phyloP scores from a whole-genome alignment of 805 yeast genomes.

The Kluyveromyces aestuarii region DNA sequence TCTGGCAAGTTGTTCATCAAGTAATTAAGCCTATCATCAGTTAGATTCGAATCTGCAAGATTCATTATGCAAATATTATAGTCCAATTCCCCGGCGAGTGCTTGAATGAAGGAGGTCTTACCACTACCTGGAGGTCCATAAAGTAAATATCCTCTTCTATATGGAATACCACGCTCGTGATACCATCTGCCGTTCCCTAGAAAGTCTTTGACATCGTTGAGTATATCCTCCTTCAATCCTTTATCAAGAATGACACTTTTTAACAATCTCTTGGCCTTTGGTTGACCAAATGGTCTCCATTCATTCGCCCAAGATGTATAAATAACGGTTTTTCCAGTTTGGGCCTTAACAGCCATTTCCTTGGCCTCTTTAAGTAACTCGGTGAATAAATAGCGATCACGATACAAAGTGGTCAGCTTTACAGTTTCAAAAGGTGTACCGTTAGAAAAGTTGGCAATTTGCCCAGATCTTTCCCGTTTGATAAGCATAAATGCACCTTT shows the following conservation, averaged over 20 bases:
- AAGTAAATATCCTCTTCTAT: conserved; percentile 84
- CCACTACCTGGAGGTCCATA: conserved; percentile 99
- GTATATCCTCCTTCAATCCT: conserved; percentile 57
- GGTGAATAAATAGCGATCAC: conserved; percentile 64
- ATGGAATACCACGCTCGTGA: conserved; percentile 93
- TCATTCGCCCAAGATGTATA: conserved; percentile 97
- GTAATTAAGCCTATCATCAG: conserved; percentile 91
- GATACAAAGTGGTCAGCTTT: conserved; percentile 80
- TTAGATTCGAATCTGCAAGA: conserved; percentile 79
- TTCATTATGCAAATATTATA: conserved; percentile 92
- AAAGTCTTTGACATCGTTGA: conserved; percentile 73
- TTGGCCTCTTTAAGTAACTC: conserved; percentile 79
- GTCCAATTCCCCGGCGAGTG: conserved; percentile 92
- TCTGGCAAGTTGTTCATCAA: conserved; percentile 94
- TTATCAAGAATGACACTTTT: conserved; percentile 81
- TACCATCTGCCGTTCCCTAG: conserved; percentile 82
- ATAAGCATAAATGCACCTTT: conserved; percentile 83
- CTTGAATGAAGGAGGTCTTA: conserved; percentile 91
- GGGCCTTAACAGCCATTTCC: conserved; percentile 63
- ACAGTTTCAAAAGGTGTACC: conserved; percentile 96
- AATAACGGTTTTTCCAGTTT: conserved; percentile 89
- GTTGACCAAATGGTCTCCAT: conserved; percentile 97
- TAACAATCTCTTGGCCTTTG: conserved; percentile 74
- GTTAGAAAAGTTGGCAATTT: conserved; percentile 76
- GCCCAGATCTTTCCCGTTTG: conserved; percentile 82